Evolutionary conservation across 2,329 filamentous ascomycete genomes (phyloP).

Genomic region (Paramyrothecium sp.): DNA sequence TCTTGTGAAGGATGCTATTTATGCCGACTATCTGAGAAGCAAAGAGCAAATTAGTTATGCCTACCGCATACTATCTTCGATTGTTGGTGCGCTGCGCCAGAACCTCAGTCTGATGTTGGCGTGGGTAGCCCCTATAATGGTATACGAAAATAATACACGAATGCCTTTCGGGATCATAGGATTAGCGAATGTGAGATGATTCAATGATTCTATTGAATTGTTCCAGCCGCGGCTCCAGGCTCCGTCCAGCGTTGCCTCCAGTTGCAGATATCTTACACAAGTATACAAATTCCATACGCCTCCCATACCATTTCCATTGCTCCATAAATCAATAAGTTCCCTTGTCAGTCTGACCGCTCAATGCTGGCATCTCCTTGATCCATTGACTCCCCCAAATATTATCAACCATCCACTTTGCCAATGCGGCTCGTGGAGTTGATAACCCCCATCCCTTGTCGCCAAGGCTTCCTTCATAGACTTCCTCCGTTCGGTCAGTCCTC

Average conservation of each 20-base stretch:
- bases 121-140: too few relatives aligned
- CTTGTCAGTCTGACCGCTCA: background rate
- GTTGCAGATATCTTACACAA: background rate
- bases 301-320: background rate
- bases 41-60: too few relatives aligned
- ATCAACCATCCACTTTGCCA: constrained; percentile 2
- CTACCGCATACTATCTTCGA: too few relatives aligned
- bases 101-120: too few relatives aligned
- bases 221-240: too few relatives aligned
- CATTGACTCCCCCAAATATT: constrained; percentile 2
- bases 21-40: too few relatives aligned
- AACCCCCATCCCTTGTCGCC: constrained; percentile 1
- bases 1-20: too few relatives aligned
- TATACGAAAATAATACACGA: too few relatives aligned
- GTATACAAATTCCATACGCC: background rate
- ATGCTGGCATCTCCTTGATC: background rate
- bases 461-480: background rate
- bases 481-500: background rate
- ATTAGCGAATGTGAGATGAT: too few relatives aligned
- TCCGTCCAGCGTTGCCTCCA: background rate
- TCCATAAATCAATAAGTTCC: background rate
- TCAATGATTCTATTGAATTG: too few relatives aligned
- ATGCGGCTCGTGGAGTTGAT: background rate
- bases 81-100: too few relatives aligned
- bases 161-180: too few relatives aligned